Evolutionary conservation across 2,329 filamentous ascomycete species (phyloP).

Genomic region (Aspergillus melleus): DNA sequence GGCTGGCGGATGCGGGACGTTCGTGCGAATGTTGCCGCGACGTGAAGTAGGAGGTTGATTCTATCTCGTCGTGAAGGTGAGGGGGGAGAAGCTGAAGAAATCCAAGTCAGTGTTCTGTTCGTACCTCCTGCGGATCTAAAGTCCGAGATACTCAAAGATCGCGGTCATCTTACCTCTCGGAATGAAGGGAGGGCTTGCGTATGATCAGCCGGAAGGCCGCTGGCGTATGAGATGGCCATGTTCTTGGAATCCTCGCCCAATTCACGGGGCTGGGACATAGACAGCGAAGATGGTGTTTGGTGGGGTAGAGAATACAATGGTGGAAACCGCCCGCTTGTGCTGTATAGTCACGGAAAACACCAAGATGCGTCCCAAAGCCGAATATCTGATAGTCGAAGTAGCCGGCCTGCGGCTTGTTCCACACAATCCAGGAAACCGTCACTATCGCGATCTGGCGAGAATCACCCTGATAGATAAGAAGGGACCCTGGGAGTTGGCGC

Average conservation of each 20-base stretch:
- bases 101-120: constrained; percentile 10
- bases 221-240: constrained; percentile 42
- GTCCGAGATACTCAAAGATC: neutral
- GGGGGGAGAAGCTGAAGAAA: constrained; percentile 37
- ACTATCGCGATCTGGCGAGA: neutral
- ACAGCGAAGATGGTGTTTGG: constrained; percentile 16
- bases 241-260: constrained; percentile 34
- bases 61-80: constrained; percentile 44
- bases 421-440: neutral
- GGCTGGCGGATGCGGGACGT: constrained; percentile 28
- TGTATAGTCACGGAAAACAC: neutral
- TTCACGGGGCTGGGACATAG: constrained; percentile 39
- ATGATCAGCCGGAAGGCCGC: constrained; percentile 32
- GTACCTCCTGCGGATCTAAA: neutral
- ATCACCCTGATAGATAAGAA: neutral
- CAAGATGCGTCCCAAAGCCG: neutral
- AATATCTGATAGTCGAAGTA: neutral
- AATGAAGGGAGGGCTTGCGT: constrained; percentile 39
- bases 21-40: constrained; percentile 31
- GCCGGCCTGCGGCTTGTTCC: constrained; percentile 20
- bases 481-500: neutral
- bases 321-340: neutral
- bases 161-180: constrained; percentile 33
- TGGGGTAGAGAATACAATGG: neutral
- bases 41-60: constrained; percentile 37